Conservation (phyloP, 2,329 filamentous ascomycete species). For the Aspergillus persii region DNA sequence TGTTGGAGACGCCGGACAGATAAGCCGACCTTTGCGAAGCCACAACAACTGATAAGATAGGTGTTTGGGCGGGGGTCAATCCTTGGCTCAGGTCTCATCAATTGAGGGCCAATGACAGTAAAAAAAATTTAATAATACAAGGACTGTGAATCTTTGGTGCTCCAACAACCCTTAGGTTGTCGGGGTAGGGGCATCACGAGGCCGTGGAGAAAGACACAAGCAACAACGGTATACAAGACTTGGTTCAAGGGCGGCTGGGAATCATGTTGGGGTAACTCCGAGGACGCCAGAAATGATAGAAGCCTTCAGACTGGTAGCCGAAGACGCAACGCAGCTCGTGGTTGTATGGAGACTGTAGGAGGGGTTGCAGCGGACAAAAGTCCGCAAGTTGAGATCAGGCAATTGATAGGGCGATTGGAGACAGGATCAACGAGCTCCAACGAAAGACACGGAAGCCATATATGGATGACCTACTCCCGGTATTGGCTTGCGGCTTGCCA, state of each 20-base stretch:
- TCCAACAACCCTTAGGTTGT: constrained; percentile 9
- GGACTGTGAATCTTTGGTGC: neutral
- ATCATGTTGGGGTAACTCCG: neutral
- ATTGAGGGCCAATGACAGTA: neutral
- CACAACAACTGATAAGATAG: constrained; percentile 13
- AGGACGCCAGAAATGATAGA: neutral
- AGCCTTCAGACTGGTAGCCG: neutral
- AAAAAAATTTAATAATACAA: neutral
- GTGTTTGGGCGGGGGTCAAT: constrained; percentile 9
- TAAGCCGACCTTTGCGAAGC: constrained; percentile 3
- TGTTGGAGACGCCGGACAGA: neutral
- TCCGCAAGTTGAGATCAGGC: neutral
- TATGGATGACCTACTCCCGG: neutral
- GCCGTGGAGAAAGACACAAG: neutral
- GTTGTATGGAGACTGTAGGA: neutral
- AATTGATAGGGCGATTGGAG: neutral
- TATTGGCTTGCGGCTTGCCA: neutral
- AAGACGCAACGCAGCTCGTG: neutral
- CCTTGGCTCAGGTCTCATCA: neutral
- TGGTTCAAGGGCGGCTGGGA: neutral
- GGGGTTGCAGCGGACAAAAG: constrained; percentile 1
- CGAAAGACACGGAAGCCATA: neutral
- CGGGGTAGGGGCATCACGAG: constrained; percentile 1
- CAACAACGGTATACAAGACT: neutral
- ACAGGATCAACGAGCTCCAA: neutral